Percentiles rank a stretch among this genome's conserved stretches.
Conservation (phyloP, 495 filamentous ascomycete genomes). For the Aspergillus affinis region DNA sequence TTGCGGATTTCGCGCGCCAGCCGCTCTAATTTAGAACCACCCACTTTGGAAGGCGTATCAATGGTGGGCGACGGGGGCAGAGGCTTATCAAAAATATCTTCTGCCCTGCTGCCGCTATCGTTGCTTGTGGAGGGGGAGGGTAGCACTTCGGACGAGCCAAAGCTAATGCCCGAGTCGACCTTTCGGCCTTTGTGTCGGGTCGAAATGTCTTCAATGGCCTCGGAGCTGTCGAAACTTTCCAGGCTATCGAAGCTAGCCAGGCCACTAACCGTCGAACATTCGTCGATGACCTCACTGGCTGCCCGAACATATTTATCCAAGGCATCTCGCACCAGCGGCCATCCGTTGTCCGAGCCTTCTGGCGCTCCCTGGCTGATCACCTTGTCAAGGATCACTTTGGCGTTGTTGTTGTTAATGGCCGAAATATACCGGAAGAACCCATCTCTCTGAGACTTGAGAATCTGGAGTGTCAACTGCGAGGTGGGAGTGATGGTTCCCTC, state of each 20-base stretch:
- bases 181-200: slow-evolving; percentile 48
- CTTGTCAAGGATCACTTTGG: slow-evolving; percentile 48
- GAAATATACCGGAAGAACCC: slow-evolving; percentile 68
- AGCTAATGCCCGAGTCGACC: slow-evolving; percentile 65
- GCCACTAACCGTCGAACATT: slow-evolving; percentile 53
- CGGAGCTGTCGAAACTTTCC: background rate
- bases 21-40: slow-evolving; percentile 56
- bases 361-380: slow-evolving; percentile 54
- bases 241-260: slow-evolving; percentile 39
- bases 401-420: slow-evolving; percentile 58
- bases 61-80: slow-evolving; percentile 40
- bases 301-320: slow-evolving; percentile 62
- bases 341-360: slow-evolving; percentile 53
- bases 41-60: slow-evolving; percentile 26
- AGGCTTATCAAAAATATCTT: slow-evolving; percentile 43
- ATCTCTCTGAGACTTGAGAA: slow-evolving; percentile 59
- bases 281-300: slow-evolving; percentile 60
- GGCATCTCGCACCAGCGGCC: slow-evolving; percentile 52
- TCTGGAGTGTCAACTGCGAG: slow-evolving; percentile 51
- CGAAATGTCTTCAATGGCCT: slow-evolving; percentile 26
- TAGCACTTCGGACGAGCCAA: slow-evolving; percentile 38
- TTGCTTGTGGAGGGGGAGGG: slow-evolving; percentile 27
- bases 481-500: slow-evolving; percentile 49
- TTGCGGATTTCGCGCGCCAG: slow-evolving; percentile 58
- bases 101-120: slow-evolving; percentile 31